phyloP scores from a whole-genome alignment of 208 protist species.

The Leishmania aethiopica region DNA sequence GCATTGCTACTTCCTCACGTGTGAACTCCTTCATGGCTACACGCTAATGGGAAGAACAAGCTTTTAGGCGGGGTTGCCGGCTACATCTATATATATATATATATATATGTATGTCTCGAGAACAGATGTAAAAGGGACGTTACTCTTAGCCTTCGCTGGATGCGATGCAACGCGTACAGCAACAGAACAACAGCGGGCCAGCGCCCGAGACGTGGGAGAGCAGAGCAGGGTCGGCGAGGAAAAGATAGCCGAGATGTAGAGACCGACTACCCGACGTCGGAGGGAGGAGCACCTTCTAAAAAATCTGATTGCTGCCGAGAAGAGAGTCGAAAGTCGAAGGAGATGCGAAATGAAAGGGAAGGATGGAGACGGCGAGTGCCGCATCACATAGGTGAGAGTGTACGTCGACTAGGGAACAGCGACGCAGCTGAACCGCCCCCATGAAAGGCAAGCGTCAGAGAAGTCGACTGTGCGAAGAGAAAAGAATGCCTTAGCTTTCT shows the following conservation, averaged over 20 bases:
- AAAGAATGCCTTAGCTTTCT: background rate
- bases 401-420: background rate
- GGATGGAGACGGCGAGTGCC: background rate
- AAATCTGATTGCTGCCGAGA: background rate
- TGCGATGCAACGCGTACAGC: background rate
- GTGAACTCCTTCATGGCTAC: constrained; percentile 24
- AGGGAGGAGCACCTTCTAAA: background rate
- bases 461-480: background rate
- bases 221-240: background rate
- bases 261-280: background rate
- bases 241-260: background rate
- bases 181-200: background rate
- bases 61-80: background rate
- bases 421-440: background rate
- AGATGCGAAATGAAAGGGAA: background rate
- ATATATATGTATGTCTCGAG: background rate
- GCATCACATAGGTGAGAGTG: background rate
- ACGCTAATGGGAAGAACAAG: no score
- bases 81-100: constrained; percentile 3
- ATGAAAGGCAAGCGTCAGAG: background rate
- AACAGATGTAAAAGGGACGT: no score
- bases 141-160: background rate
- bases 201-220: background rate
- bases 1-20: constrained; percentile 37
- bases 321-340: background rate